Evolutionary conservation across 2,329 filamentous ascomycete genomes (phyloP).

Genomic region (Trichoderma harzianum): DNA sequence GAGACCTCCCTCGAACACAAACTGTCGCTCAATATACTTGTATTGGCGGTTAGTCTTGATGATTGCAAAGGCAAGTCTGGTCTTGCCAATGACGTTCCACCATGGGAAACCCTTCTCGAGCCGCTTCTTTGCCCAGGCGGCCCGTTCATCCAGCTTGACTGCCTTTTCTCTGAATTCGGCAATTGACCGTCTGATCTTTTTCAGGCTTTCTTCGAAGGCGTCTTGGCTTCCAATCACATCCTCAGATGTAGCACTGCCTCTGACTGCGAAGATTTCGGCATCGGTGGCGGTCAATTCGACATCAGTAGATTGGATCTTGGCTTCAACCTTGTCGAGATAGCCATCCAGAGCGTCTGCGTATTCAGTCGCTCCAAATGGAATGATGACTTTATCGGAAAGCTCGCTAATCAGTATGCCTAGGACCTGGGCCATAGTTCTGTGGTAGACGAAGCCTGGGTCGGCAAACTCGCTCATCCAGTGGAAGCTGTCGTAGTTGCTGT

Average conservation of each 20-base stretch:
- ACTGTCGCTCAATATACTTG: conserved; percentile 77
- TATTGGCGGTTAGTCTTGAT: conserved; percentile 72
- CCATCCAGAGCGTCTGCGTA: conserved; percentile 56
- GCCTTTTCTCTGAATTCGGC: conserved; percentile 39
- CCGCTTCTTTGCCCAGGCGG: conserved; percentile 42
- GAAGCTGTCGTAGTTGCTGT: conserved; percentile 88
- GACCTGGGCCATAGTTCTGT: conserved; percentile 63
- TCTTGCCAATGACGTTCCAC: conserved; percentile 71
- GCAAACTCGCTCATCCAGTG: conserved; percentile 83
- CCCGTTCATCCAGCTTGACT: conserved; percentile 43
- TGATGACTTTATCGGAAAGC: conserved; percentile 58
- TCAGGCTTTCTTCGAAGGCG: conserved; percentile 40
- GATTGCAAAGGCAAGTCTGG: conserved; percentile 62
- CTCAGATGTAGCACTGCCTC: conserved; percentile 26
- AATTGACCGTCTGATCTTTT: conserved; percentile 38
- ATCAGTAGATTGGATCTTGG: conserved; percentile 40
- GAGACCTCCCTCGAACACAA: conserved; percentile 71
- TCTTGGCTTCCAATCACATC: conserved; percentile 35
- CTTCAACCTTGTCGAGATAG: conserved; percentile 52
- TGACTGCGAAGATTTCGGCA: conserved; percentile 31
- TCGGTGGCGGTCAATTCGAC: conserved; percentile 25
- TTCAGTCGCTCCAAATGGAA: conserved; percentile 62
- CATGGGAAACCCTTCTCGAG: conserved; percentile 61
- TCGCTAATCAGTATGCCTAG: conserved; percentile 59
- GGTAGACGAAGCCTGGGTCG: conserved; percentile 66